Evolutionary conservation across 768 basidiomycete species (phyloP).

Genomic region (Collybia sordida): DNA sequence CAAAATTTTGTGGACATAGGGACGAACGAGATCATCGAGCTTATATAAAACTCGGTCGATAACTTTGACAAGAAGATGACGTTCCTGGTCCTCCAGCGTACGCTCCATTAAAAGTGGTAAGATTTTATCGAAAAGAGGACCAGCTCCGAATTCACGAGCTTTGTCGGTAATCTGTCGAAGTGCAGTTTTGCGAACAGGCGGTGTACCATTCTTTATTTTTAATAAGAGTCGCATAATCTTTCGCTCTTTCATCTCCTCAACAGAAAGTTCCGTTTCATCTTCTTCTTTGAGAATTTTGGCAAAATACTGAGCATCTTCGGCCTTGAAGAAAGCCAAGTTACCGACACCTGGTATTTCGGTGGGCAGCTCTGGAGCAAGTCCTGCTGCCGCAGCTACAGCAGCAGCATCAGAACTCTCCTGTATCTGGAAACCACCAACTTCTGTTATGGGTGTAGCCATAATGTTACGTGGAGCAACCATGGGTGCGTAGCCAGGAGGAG

Average conservation of each 20-base stretch:
- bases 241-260: conserved; percentile 99
- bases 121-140: conserved; percentile 98
- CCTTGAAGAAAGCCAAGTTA: conserved; percentile 95
- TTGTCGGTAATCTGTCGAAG: conserved; percentile 99
- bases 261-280: conserved; percentile 87
- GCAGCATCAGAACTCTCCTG: conserved; percentile 93
- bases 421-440: conserved; percentile 90
- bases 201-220: conserved; percentile 99
- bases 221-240: conserved; percentile 98
- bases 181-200: conserved; percentile 96
- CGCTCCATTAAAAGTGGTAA: conserved; percentile 97
- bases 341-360: conserved; percentile 99
- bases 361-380: conserved; percentile 89
- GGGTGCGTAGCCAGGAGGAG: conserved; percentile 92
- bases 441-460: conserved; percentile 53
- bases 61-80: conserved; percentile 97
- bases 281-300: conserved; percentile 95
- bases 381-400: conserved; percentile 85
- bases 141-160: conserved; percentile 97
- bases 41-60: conserved; percentile 99
- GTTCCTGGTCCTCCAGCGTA: conserved; percentile 96
- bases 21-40: conserved; percentile 96
- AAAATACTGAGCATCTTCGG: conserved; percentile 97
- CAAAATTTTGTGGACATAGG: conserved; percentile 98
- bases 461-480: conserved; percentile 63